These are phyloP conservation scores for Phytophthora meadii DNA, from an alignment of 352 stramenopile genomes.

Conservation along the genomic window DNA sequence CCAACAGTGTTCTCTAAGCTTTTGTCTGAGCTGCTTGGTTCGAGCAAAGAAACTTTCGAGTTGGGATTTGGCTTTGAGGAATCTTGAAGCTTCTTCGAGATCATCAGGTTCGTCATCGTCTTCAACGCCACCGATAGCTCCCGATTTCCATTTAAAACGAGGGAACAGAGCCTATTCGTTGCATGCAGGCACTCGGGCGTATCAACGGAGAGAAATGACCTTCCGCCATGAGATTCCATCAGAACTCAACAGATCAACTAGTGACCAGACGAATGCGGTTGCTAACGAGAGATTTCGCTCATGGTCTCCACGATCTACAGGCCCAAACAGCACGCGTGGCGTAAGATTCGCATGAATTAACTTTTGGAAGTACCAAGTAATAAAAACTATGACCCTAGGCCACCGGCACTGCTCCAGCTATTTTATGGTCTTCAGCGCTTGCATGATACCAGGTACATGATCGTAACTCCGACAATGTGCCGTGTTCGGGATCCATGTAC, in stretches of 20 bases:
- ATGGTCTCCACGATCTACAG: constrained; percentile 9
- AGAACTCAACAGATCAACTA: constrained; percentile 3
- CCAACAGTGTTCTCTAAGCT: constrained; percentile 46
- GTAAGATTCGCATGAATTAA: constrained; percentile 3
- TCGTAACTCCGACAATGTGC: constrained; percentile 4
- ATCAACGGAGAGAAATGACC: constrained; percentile 6
- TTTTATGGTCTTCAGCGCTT: constrained; percentile 13
- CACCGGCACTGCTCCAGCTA: constrained; percentile 3
- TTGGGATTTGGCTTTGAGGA: constrained; percentile 44
- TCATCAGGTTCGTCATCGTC: constrained; percentile 1
- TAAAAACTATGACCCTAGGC: constrained; percentile 8
- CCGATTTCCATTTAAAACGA: constrained; percentile 3
- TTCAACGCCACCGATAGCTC: not conserved
- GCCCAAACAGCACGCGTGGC: constrained; percentile 13
- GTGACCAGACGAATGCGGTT: not conserved
- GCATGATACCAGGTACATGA: constrained; percentile 29
- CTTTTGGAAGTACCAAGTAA: not conserved
- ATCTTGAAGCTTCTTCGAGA: constrained; percentile 4
- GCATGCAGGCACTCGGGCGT: not conserved
- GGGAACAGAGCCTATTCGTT: constrained; percentile 18
- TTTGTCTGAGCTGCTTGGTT: constrained; percentile 58
- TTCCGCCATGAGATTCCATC: not conserved
- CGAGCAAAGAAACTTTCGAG: constrained; percentile 50
- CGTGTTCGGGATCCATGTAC: constrained; percentile 15
- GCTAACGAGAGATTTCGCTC: not conserved